These are phyloP conservation scores for Massariosphaeria phaeospora DNA, from an alignment of 495 filamentous ascomycete species.

Conservation along the genomic window DNA sequence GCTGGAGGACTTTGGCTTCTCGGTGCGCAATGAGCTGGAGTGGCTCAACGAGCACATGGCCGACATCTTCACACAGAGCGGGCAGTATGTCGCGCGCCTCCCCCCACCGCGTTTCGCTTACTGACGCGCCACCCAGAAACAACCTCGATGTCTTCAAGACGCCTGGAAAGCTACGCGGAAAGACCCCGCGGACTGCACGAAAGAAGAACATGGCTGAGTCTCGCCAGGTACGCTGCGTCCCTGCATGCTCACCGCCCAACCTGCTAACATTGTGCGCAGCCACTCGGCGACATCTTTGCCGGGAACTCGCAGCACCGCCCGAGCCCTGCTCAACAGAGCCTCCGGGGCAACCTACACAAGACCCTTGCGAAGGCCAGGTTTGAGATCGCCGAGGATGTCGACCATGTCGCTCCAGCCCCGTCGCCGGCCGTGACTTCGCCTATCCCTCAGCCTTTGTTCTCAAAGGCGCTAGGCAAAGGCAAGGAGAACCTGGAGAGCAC, in stretches of 20 bases:
- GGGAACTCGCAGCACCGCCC: slow-evolving; percentile 41
- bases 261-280: slow-evolving; percentile 50
- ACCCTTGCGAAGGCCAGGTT: slow-evolving; percentile 32
- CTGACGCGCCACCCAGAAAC: slow-evolving; percentile 50
- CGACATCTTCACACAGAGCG: slow-evolving; percentile 80
- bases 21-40: slow-evolving; percentile 83
- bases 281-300: slow-evolving; percentile 77
- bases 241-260: not conserved
- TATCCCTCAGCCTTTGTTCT: slow-evolving; percentile 7
- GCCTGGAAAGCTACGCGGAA: slow-evolving; percentile 86
- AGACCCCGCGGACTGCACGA: slow-evolving; percentile 78
- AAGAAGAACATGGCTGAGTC: slow-evolving; percentile 61
- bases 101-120: slow-evolving; percentile 10
- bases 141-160: slow-evolving; percentile 94
- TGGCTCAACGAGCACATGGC: slow-evolving; percentile 98
- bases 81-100: slow-evolving; percentile 57
- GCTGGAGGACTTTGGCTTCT: slow-evolving; percentile 82
- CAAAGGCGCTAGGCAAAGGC: slow-evolving; percentile 4
- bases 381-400: slow-evolving; percentile 30
- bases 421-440: slow-evolving; percentile 9
- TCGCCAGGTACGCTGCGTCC: slow-evolving; percentile 55
- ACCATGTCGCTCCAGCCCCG: slow-evolving; percentile 8
- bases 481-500: slow-evolving; percentile 14
- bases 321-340: slow-evolving; percentile 33
- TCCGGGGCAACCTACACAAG: slow-evolving; percentile 18